These are phyloP conservation scores for Malassezia caprae DNA, from an alignment of 1,284 basidiomycete genomes.

Conservation along the genomic window DNA sequence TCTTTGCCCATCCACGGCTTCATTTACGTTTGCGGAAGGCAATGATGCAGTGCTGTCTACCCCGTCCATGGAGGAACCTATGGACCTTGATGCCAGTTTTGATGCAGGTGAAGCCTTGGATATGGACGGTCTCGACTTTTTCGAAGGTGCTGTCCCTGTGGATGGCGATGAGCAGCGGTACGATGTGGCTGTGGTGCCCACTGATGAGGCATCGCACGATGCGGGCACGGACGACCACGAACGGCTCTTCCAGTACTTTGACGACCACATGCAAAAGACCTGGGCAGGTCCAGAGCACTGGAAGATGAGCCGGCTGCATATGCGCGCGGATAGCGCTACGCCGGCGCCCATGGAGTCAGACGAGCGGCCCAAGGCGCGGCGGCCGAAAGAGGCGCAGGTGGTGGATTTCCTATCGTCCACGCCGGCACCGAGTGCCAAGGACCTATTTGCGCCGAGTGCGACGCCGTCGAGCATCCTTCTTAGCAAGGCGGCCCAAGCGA, in stretches of 20 bases:
- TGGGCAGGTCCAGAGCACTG: constrained; percentile 99
- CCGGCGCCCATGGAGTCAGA: background rate
- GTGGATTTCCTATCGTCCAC: constrained; percentile 71
- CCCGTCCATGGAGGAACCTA: constrained; percentile 11
- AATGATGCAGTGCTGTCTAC: constrained; percentile 24
- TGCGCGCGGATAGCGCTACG: background rate
- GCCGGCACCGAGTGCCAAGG: constrained; percentile 58
- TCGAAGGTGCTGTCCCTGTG: constrained; percentile 32
- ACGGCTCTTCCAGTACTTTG: constrained; percentile 76
- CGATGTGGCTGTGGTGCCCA: constrained; percentile 14
- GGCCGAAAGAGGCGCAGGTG: constrained; percentile 62
- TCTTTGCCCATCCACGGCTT: constrained; percentile 32
- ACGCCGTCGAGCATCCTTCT: constrained; percentile 46
- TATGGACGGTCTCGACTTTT: constrained; percentile 49
- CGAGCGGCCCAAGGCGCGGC: constrained; percentile 2
- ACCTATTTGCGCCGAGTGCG: constrained; percentile 59
- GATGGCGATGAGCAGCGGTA: constrained; percentile 1
- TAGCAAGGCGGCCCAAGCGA: constrained; percentile 46
- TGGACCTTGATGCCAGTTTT: constrained; percentile 17
- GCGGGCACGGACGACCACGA: constrained; percentile 10
- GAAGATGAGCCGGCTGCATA: constrained; percentile 57
- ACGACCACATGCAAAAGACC: constrained; percentile 76
- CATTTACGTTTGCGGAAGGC: constrained; percentile 34
- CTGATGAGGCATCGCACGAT: constrained; percentile 4
- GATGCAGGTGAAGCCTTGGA: constrained; percentile 24